These are phyloP conservation scores for Curvularia lunata DNA, from an alignment of 2,329 filamentous ascomycete species.

Conservation along the genomic window DNA sequence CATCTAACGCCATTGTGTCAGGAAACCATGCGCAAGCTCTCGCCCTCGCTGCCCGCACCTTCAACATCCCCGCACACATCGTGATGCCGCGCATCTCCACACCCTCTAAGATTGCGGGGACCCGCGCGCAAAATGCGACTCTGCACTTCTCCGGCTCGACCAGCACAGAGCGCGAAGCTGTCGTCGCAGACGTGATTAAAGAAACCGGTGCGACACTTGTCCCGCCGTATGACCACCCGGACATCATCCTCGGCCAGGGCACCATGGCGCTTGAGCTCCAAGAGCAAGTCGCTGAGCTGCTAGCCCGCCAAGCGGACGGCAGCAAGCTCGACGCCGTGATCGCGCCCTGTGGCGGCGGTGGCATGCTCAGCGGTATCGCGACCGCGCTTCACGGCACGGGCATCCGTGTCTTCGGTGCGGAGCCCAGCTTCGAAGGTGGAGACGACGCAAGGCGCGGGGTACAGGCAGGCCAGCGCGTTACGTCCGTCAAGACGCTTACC, in stretches of 20 bases:
- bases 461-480: constrained; percentile 67
- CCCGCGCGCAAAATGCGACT: constrained; percentile 75
- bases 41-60: constrained; percentile 78
- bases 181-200: constrained; percentile 70
- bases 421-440: constrained; percentile 80
- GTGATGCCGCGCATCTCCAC: constrained; percentile 90
- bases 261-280: constrained; percentile 85
- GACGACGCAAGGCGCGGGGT: constrained; percentile 82
- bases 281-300: constrained; percentile 68
- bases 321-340: constrained; percentile 63
- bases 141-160: constrained; percentile 86
- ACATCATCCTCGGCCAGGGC: constrained; percentile 93
- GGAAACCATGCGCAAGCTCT: constrained; percentile 96
- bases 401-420: constrained; percentile 82
- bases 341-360: constrained; percentile 84
- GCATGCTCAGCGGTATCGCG: constrained; percentile 83
- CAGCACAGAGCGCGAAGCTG: constrained; percentile 78
- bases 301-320: constrained; percentile 34
- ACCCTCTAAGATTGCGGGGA: constrained; percentile 86
- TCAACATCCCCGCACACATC: constrained; percentile 79
- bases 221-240: constrained; percentile 89
- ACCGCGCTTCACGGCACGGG: constrained; percentile 75
- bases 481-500: constrained; percentile 74
- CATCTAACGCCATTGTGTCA: constrained; percentile 44
- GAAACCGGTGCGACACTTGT: constrained; percentile 79